phyloP scores from a whole-genome alignment of 2,329 filamentous ascomycete genomes.

The Pseudovirgaria hyperparasitica region DNA sequence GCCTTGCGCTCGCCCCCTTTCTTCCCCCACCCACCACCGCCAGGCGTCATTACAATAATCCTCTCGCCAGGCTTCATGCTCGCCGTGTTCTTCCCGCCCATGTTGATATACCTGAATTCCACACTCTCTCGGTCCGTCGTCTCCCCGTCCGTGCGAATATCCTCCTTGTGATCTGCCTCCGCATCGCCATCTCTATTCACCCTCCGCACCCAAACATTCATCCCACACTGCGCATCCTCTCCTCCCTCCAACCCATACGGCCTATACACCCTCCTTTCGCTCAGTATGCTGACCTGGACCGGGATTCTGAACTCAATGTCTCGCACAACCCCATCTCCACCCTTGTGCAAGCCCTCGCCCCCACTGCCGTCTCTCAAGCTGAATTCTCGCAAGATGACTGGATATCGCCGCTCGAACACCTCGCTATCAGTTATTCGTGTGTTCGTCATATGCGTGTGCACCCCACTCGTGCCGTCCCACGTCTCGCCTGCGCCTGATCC shows the following conservation, averaged over 20 bases:
- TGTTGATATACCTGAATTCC: constrained; percentile 50
- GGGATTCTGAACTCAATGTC: constrained; percentile 75
- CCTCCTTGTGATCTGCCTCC: constrained; percentile 6
- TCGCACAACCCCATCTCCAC: constrained; percentile 65
- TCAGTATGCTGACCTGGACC: constrained; percentile 66
- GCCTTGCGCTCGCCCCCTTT: constrained; percentile 44
- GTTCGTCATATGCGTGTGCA: constrained; percentile 82
- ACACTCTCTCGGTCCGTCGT: constrained; percentile 31
- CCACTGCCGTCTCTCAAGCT: constrained; percentile 49
- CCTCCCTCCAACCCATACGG: constrained; percentile 80
- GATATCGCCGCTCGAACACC: constrained; percentile 65
- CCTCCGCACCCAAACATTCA: constrained; percentile 78
- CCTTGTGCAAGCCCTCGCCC: constrained; percentile 51
- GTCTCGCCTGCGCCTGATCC: constrained; percentile 59
- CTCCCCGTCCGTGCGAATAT: constrained; percentile 8
- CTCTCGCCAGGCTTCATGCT: constrained; percentile 64
- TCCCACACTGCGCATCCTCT: constrained; percentile 61
- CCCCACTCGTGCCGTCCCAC: constrained; percentile 62
- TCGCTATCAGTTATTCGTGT: constrained; percentile 73
- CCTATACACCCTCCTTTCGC: constrained; percentile 60
- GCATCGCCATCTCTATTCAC: constrained; percentile 31
- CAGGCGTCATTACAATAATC: constrained; percentile 66
- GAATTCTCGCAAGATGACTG: constrained; percentile 61
- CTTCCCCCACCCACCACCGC: constrained; percentile 65
- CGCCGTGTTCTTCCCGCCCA: constrained; percentile 70